phyloP scores from a whole-genome alignment of 1,284 basidiomycete genomes.

The Baeospora myosura region DNA sequence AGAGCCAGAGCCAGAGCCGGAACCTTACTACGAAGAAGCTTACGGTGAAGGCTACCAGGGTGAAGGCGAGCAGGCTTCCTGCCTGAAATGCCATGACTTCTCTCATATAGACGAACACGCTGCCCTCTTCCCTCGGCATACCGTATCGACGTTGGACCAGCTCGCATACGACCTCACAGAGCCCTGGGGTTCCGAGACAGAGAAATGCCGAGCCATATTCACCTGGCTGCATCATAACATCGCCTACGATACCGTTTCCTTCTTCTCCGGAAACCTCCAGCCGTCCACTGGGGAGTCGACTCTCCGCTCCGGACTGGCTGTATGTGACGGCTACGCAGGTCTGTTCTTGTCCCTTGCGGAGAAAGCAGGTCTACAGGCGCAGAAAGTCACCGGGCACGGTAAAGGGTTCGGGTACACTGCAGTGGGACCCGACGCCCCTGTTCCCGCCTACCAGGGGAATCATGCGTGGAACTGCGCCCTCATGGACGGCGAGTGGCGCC shows the following conservation, averaged over 20 bases:
- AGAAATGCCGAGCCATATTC: slow-evolving; percentile 38
- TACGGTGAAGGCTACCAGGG: slow-evolving; percentile 4
- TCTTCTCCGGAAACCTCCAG: slow-evolving; percentile 33
- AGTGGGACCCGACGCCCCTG: slow-evolving; percentile 22
- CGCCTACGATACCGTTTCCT: slow-evolving; percentile 32
- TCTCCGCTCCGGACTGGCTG: slow-evolving; percentile 33
- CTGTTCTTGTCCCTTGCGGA: slow-evolving; percentile 32
- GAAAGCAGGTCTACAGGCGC: slow-evolving; percentile 28
- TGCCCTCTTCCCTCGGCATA: slow-evolving; percentile 32
- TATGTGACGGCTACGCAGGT: slow-evolving; percentile 40
- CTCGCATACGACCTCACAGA: slow-evolving; percentile 32
- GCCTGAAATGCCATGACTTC: slow-evolving; percentile 37
- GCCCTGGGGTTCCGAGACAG: slow-evolving; percentile 33
- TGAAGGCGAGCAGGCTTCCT: slow-evolving; percentile 17
- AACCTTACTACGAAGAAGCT: slow-evolving; percentile 7
- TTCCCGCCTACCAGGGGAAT: slow-evolving; percentile 27
- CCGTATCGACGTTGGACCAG: slow-evolving; percentile 27
- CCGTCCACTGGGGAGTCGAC: slow-evolving; percentile 28
- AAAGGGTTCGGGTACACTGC: slow-evolving; percentile 31
- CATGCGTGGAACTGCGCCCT: slow-evolving; percentile 42
- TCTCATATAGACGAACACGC: slow-evolving; percentile 35
- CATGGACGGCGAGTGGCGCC: slow-evolving; percentile 35
- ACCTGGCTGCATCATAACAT: slow-evolving; percentile 40
- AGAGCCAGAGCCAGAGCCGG: slow-evolving; percentile 17
- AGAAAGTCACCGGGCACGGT: slow-evolving; percentile 36